Evolutionary conservation across 305 asterid species (phyloP).

Genomic region (Ilex paraguariensis): DNA sequence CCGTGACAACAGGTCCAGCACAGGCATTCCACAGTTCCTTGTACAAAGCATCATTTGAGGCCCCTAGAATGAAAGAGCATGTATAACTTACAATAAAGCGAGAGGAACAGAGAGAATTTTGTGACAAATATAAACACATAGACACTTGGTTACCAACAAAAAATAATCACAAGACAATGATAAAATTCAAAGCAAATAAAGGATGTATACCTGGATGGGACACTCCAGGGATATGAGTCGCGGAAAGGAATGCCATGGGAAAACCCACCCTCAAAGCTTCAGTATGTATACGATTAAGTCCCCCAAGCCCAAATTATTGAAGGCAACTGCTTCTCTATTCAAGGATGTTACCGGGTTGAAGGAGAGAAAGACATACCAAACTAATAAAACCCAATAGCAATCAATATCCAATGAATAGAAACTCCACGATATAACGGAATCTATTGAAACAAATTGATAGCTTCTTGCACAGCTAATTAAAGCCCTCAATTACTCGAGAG

Average conservation of each 20-base stretch:
- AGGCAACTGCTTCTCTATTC: not conserved
- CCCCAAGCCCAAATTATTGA: not conserved
- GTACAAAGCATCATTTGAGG: constrained; percentile 45
- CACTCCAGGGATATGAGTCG: constrained; percentile 48
- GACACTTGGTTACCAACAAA: not conserved
- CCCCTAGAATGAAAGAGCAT: not conserved
- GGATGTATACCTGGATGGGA: constrained; percentile 50
- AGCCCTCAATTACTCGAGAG: constrained; percentile 13
- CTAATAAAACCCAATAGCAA: not conserved
- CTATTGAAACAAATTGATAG: constrained; percentile 1
- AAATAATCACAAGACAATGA: not conserved
- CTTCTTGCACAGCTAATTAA: constrained; percentile 15
- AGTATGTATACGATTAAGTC: not conserved
- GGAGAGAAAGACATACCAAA: not conserved
- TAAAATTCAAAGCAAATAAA: constrained; percentile 10
- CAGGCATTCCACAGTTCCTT: constrained; percentile 94
- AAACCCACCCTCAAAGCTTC: constrained; percentile 12
- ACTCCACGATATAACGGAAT: not conserved
- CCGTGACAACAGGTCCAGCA: constrained; percentile 90
- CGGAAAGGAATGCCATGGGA: constrained; percentile 55
- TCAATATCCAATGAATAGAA: not conserved
- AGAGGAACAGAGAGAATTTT: not conserved
- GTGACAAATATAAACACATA: not conserved
- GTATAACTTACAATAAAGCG: not conserved
- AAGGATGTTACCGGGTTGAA: not conserved